Evolutionary conservation across 148 eudicot species (phyloP).

Genomic region (Vaccinium vitisidaea): DNA sequence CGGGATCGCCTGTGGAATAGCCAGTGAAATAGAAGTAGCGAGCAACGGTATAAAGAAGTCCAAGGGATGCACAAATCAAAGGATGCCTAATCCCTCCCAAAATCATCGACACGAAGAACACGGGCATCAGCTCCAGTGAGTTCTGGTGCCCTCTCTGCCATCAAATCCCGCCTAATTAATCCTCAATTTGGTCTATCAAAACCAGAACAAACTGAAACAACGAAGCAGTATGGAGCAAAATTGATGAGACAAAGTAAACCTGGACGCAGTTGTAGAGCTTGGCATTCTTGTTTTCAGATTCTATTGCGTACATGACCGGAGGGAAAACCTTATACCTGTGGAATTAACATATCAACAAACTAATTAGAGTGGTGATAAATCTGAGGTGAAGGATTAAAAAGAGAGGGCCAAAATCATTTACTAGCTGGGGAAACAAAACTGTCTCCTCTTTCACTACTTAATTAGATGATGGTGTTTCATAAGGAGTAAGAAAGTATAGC

Average conservation of each 20-base stretch:
- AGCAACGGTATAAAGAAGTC: slow-evolving; percentile 37
- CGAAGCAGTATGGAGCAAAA: not conserved
- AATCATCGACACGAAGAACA: slow-evolving; percentile 61
- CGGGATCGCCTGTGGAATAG: slow-evolving; percentile 78
- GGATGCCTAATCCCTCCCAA: slow-evolving; percentile 88
- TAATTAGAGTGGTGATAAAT: not conserved
- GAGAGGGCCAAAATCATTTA: not conserved
- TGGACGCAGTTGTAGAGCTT: slow-evolving; percentile 94
- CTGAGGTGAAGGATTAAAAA: not conserved
- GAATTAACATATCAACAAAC: not conserved
- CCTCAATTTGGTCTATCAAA: not conserved
- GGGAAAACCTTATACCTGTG: slow-evolving; percentile 74
- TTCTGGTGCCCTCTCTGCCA: slow-evolving; percentile 98
- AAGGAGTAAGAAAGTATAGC: not conserved
- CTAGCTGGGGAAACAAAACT: too few species aligned
- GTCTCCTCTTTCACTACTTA: too few species aligned
- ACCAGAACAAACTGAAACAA: not conserved
- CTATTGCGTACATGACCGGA: slow-evolving; percentile 73
- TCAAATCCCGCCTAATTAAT: not conserved
- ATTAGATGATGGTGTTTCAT: not conserved
- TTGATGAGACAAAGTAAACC: slow-evolving; percentile 32
- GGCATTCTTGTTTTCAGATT: slow-evolving; percentile 90
- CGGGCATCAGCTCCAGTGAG: slow-evolving; percentile 84
- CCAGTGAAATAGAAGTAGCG: slow-evolving; percentile 94
- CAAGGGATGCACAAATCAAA: slow-evolving; percentile 48